phyloP scores from a whole-genome alignment of 148 eudicot species.

The Rhododendron molle region DNA sequence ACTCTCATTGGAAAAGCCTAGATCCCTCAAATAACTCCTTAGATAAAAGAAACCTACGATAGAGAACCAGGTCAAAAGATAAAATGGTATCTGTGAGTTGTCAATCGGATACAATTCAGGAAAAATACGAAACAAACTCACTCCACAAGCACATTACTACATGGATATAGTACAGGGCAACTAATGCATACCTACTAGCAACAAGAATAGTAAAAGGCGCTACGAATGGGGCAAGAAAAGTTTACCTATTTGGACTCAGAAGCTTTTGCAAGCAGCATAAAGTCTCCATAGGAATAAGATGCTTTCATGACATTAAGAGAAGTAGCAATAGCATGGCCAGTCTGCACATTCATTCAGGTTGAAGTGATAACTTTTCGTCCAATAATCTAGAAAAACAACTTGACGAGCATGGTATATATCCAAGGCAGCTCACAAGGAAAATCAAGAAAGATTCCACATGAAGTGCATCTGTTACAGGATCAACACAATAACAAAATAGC shows the following conservation, averaged over 20 bases:
- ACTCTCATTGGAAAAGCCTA: background rate
- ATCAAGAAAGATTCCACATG: background rate
- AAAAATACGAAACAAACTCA: background rate
- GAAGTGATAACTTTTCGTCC: background rate
- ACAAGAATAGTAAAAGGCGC: background rate
- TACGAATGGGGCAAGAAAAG: background rate
- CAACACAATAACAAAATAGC: background rate
- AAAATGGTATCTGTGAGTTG: background rate
- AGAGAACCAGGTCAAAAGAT: background rate
- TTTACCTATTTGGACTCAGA: constrained; percentile 62
- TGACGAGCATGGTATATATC: background rate
- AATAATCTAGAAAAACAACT: constrained; percentile 10
- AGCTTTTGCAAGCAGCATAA: constrained; percentile 68
- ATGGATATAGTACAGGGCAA: background rate
- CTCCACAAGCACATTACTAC: background rate
- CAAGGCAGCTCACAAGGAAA: background rate
- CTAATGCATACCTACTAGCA: background rate
- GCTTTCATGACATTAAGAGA: constrained; percentile 63
- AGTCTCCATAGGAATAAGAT: constrained; percentile 70
- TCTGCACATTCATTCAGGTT: constrained; percentile 39
- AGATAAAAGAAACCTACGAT: background rate
- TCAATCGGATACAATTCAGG: background rate
- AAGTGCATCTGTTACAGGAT: background rate
- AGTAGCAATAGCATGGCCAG: constrained; percentile 45
- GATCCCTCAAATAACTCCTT: background rate